phyloP scores from a whole-genome alignment of 2,329 filamentous ascomycete genomes.

The Parascedosporium putredinis region DNA sequence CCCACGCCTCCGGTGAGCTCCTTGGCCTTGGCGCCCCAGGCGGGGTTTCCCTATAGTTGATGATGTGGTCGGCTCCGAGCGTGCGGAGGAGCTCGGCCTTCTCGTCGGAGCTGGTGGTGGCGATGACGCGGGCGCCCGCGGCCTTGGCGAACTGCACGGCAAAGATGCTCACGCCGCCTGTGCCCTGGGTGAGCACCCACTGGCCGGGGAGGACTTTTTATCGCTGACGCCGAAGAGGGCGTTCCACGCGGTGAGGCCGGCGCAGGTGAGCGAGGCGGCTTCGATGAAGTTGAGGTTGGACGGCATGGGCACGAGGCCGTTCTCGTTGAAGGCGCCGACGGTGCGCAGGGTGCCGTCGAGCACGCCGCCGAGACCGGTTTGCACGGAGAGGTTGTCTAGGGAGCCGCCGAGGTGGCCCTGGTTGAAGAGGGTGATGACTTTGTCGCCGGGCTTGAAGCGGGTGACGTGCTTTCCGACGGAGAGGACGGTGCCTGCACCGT shows the following conservation, averaged over 20 bases:
- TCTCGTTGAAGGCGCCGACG: constrained; percentile 58
- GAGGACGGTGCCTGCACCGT: constrained; percentile 43
- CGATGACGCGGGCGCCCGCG: constrained; percentile 36
- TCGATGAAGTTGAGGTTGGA: constrained; percentile 40
- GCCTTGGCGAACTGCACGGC: constrained; percentile 48
- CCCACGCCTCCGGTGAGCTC: constrained; percentile 31
- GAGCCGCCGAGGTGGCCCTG: constrained; percentile 39
- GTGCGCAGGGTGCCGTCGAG: constrained; percentile 59
- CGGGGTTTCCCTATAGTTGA: constrained; percentile 37
- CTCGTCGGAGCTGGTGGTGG: constrained; percentile 34
- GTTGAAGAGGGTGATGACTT: constrained; percentile 52
- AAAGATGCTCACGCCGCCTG: constrained; percentile 58
- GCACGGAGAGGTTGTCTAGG: constrained; percentile 21
- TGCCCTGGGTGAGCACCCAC: constrained; percentile 58
- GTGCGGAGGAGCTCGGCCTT: constrained; percentile 32
- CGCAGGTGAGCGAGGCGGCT: constrained; percentile 47
- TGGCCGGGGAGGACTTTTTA: constrained; percentile 39
- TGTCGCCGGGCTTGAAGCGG: constrained; percentile 40
- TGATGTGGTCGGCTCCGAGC: constrained; percentile 37
- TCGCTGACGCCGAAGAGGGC: constrained; percentile 47
- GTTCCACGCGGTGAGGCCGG: constrained; percentile 56
- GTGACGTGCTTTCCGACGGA: constrained; percentile 38
- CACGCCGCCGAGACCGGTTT: constrained; percentile 55
- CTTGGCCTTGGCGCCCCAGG: constrained; percentile 35
- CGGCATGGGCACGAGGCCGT: constrained; percentile 55